These are phyloP conservation scores for Paecilomyces niveus DNA, from an alignment of 2,329 filamentous ascomycete species.

Conservation along the genomic window DNA sequence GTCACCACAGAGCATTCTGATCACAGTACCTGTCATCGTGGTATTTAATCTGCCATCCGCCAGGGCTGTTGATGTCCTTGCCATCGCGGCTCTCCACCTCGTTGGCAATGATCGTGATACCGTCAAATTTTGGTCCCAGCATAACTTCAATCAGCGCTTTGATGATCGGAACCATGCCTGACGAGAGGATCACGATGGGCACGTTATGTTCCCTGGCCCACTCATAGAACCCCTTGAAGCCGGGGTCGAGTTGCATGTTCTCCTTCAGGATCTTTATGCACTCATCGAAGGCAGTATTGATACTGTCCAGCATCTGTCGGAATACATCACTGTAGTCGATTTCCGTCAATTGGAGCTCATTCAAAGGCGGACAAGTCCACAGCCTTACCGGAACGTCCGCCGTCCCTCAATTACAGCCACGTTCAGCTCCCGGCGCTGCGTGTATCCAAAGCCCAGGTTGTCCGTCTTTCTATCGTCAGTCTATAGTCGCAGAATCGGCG, in stretches of 20 bases:
- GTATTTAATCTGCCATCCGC: slow-evolving; percentile 81
- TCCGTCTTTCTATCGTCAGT: slow-evolving; percentile 67
- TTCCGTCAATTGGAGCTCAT: not conserved
- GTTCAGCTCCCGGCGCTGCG: slow-evolving; percentile 66
- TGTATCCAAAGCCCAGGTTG: slow-evolving; percentile 75
- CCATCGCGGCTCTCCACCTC: slow-evolving; percentile 60
- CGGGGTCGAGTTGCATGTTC: slow-evolving; percentile 82
- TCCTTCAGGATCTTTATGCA: slow-evolving; percentile 71
- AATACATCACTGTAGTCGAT: slow-evolving; percentile 60
- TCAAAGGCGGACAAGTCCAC: not conserved
- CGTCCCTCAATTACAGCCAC: slow-evolving; percentile 65
- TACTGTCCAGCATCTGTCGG: slow-evolving; percentile 83
- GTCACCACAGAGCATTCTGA: not conserved
- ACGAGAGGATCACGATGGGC: slow-evolving; percentile 84
- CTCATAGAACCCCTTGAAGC: slow-evolving; percentile 79
- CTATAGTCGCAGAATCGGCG: not conserved
- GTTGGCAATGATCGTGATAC: slow-evolving; percentile 89
- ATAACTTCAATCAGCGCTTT: slow-evolving; percentile 71
- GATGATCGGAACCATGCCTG: slow-evolving; percentile 91
- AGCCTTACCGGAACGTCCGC: slow-evolving; percentile 59
- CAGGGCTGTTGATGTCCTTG: slow-evolving; percentile 68
- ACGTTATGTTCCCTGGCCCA: slow-evolving; percentile 78
- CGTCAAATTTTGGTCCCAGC: slow-evolving; percentile 67
- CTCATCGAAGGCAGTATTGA: slow-evolving; percentile 70
- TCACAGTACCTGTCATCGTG: slow-evolving; percentile 68